A percentile compares a stretch with the other conserved stretches of the same genome.
Conservation (phyloP, 257 asterid genomes). For the Forsythia suspensa region DNA sequence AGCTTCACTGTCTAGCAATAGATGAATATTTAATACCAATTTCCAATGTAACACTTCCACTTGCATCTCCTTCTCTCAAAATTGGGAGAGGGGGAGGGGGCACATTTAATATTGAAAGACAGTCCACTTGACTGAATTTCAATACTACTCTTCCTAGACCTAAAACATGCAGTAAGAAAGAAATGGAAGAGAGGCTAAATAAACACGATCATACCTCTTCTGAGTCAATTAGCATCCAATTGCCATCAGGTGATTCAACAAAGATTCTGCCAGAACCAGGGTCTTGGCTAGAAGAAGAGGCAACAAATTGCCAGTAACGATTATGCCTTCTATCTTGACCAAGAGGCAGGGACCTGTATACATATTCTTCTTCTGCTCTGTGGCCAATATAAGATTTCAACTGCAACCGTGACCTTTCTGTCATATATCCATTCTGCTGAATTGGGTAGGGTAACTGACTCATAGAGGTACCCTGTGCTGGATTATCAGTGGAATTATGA, state of each 20-base stretch:
- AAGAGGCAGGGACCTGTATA: slow-evolving; percentile 90
- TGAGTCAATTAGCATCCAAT: slow-evolving; percentile 82
- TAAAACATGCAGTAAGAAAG: not conserved
- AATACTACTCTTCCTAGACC: no score
- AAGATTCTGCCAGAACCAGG: slow-evolving; percentile 95
- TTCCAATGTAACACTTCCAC: no score
- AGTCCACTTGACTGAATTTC: no score
- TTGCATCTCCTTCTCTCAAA: no score
- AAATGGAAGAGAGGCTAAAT: not conserved
- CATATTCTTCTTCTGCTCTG: slow-evolving; percentile 84
- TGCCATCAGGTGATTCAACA: slow-evolving; percentile 71
- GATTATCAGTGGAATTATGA: slow-evolving; percentile 38
- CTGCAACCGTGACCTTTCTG: slow-evolving; percentile 92
- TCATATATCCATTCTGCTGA: slow-evolving; percentile 72
- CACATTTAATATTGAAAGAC: no score
- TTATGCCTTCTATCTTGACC: slow-evolving; percentile 97
- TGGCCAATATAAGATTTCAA: slow-evolving; percentile 89
- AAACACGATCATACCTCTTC: slow-evolving; percentile 60
- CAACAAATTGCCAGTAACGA: slow-evolving; percentile 92
- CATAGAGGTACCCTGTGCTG: slow-evolving; percentile 37
- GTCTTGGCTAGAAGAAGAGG: slow-evolving; percentile 82
- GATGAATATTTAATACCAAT: no score
- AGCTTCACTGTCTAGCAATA: no score
- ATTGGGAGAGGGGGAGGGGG: no score
- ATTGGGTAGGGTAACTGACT: slow-evolving; percentile 44